A percentile compares a stretch with the other conserved stretches of the same genome.
Evolutionary conservation across 371 early-diverging fungal genomes (phyloP).

Genomic region (Zychaea mexicana): DNA sequence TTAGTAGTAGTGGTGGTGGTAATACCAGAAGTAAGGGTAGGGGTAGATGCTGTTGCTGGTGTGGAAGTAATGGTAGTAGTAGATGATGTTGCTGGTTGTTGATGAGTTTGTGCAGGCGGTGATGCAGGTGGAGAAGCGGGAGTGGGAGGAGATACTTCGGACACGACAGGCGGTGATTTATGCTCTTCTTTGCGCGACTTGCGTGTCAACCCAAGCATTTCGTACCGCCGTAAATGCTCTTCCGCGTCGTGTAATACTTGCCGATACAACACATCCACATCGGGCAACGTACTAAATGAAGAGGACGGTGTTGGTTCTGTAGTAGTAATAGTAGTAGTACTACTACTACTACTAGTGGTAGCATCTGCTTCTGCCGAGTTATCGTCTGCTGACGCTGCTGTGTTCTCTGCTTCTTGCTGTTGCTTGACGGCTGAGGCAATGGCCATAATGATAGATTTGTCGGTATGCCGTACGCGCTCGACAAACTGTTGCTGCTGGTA

Average conservation of each 20-base stretch:
- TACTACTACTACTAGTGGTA: too few species aligned
- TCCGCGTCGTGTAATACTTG: conserved; percentile 55
- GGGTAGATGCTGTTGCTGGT: not conserved
- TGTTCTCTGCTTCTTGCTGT: conserved; percentile 20
- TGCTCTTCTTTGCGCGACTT: conserved; percentile 9
- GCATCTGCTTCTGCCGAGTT: too few species aligned
- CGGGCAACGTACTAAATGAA: conserved; percentile 9
- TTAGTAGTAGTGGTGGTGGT: conserved; percentile 21
- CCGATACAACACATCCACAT: conserved; percentile 45
- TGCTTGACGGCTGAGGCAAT: conserved; percentile 43
- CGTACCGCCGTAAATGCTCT: conserved; percentile 53
- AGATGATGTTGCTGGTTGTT: not conserved
- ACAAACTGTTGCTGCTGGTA: conserved; percentile 65
- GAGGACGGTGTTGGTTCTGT: not conserved
- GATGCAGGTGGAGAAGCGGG: not conserved
- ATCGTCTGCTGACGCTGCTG: not conserved
- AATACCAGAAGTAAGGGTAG: conserved; percentile 9
- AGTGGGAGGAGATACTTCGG: not conserved
- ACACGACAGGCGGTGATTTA: not conserved
- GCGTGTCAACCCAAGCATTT: conserved; percentile 46
- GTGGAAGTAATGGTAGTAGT: not conserved
- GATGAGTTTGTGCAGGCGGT: not conserved
- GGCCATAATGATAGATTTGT: conserved; percentile 38
- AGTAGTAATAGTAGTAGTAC: too few species aligned
- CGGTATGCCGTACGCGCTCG: conserved; percentile 58